Evolutionary conservation across 352 stramenopile genomes (phyloP).

Genomic region (Phytophthora boehmeriae): DNA sequence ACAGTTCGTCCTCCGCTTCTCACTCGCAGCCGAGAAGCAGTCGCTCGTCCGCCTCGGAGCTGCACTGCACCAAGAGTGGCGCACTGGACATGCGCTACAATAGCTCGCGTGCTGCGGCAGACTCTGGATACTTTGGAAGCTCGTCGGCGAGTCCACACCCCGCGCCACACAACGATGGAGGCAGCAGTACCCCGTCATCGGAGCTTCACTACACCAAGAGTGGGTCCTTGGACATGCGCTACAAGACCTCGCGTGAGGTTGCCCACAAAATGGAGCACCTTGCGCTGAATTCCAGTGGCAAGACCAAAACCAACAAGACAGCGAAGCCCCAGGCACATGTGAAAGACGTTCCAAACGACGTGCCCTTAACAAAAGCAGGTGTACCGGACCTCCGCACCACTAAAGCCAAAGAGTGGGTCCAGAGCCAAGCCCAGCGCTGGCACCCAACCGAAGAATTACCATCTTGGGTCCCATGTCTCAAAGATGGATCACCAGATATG

Average conservation of each 20-base stretch:
- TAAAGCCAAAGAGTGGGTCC: slow-evolving; percentile 32
- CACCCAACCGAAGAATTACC: slow-evolving; percentile 27
- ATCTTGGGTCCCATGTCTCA: slow-evolving; percentile 29
- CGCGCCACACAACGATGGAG: slow-evolving; percentile 11
- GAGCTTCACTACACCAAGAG: slow-evolving; percentile 32
- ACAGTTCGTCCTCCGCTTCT: slow-evolving; percentile 1
- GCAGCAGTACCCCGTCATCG: too few relatives aligned
- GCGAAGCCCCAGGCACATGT: slow-evolving; percentile 10
- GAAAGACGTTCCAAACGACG: slow-evolving; percentile 13
- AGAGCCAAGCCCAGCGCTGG: slow-evolving; percentile 30
- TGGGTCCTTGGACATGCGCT: slow-evolving; percentile 32
- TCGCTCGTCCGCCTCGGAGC: slow-evolving; percentile 8
- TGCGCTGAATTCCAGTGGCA: slow-evolving; percentile 7
- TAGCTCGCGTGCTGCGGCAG: too few relatives aligned
- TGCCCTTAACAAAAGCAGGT: slow-evolving; percentile 34
- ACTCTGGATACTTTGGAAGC: too few relatives aligned
- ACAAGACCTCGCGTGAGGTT: slow-evolving; percentile 29
- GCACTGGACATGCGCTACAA: slow-evolving; percentile 29
- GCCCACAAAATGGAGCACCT: slow-evolving; percentile 29
- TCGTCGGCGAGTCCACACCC: slow-evolving; percentile 11
- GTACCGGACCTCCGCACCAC: slow-evolving; percentile 30
- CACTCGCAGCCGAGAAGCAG: background rate
- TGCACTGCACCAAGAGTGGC: slow-evolving; percentile 36
- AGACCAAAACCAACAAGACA: slow-evolving; percentile 8
- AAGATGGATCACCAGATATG: slow-evolving; percentile 40